Base-by-base conservation (phyloP, 2,329 filamentous ascomycete species). In the Orbilia javanica region DNA sequence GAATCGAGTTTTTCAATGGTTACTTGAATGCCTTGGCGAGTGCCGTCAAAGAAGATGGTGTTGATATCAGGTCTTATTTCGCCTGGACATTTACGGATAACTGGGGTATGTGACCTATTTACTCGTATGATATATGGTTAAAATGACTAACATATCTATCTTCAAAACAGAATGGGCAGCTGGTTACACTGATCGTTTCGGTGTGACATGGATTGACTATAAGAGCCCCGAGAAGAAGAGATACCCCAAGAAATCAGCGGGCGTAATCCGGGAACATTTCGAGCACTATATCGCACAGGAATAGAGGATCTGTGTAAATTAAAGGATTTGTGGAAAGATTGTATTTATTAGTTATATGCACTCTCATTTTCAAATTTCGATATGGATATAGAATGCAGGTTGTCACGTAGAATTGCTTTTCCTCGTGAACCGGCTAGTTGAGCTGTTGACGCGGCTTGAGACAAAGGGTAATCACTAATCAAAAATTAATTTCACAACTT, bases 61-160 rank as follows among this genome's bases (percentile, higher is more conserved):
- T 85, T 1, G 80, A 85, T 7, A 84, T 85, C 63, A 83, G 84
- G 65, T 84, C 82, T 1, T 85, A 85, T 65, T 85, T 86, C 72
- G 85, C 81, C 0, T 86, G 85, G 84, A 85, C 84, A 0, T 85
- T 85, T 48, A 83, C 83, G 0, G 85, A 86, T 65, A 86, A 86
- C n/a, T 85, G 85, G 84, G 83, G 71, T 79, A 65, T 29, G 67
- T 55, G 13, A 29, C 6, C 11, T 27, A 20, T n/a, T n/a, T n/a
- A n/a, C n/a, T n/a, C n/a, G n/a, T n/a, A 18, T 46, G 18, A 25
- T 65, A 20, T n/a, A 13, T 36, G 15, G 11, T 27, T 15, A 5
- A 18, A 31, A 57, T 25, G 8, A 13, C 76, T 71, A 50, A 79
- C 57, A 50, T 25, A n/a, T 53, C 11, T 3, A 8, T 34, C 27